phyloP scores from a whole-genome alignment of 108 stramenopile genomes.

The Cylindrotheca closterium region DNA sequence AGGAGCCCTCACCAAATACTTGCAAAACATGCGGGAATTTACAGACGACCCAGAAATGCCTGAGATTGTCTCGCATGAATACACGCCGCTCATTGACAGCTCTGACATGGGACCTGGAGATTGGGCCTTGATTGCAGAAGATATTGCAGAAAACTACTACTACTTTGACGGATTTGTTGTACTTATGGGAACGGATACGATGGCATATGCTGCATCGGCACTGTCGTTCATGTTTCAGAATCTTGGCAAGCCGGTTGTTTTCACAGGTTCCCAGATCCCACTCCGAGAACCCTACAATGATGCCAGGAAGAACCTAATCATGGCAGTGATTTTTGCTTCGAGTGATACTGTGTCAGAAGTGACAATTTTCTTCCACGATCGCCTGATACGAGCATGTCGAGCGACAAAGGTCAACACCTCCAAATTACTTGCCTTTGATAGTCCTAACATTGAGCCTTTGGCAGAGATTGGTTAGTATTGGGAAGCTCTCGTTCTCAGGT shows the following conservation, averaged over 20 bases:
- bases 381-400: slow-evolving; percentile 88
- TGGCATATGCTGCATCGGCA: slow-evolving; percentile 93
- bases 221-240: slow-evolving; percentile 97
- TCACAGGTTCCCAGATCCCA: slow-evolving; percentile 93
- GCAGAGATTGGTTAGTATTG: slow-evolving; percentile 89
- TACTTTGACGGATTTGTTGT: slow-evolving; percentile 97
- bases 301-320: slow-evolving; percentile 94
- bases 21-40: slow-evolving; percentile 77
- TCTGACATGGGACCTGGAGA: slow-evolving; percentile 90
- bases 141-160: slow-evolving; percentile 77
- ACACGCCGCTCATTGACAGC: slow-evolving; percentile 78
- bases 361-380: slow-evolving; percentile 91
- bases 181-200: slow-evolving; percentile 96
- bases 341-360: slow-evolving; percentile 87
- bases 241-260: slow-evolving; percentile 94
- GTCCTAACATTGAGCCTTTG: slow-evolving; percentile 92
- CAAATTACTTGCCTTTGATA: slow-evolving; percentile 91
- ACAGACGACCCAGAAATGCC: slow-evolving; percentile 73
- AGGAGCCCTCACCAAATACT: slow-evolving; percentile 71
- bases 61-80: slow-evolving; percentile 71
- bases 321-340: slow-evolving; percentile 91
- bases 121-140: slow-evolving; percentile 85
- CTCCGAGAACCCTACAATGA: slow-evolving; percentile 92
- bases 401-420: slow-evolving; percentile 85
- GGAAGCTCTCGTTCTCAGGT: too few relatives aligned